These are phyloP conservation scores for Hysterium pulicare DNA, from an alignment of 2,329 filamentous ascomycete species.

Conservation along the genomic window DNA sequence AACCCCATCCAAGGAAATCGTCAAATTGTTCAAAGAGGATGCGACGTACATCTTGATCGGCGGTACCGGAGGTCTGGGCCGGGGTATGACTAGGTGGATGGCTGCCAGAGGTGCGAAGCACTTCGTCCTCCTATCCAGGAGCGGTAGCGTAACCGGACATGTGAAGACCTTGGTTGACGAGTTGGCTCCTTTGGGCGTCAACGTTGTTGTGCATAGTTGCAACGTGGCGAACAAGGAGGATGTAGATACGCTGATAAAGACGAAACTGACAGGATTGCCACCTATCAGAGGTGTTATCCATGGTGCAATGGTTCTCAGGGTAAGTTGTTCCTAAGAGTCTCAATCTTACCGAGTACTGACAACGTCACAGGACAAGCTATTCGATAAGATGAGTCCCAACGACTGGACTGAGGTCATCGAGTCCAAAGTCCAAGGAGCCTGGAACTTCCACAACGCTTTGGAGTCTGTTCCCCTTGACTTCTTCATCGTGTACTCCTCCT, in stretches of 20 bases:
- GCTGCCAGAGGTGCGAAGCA: constrained; percentile 19
- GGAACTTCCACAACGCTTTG: constrained; percentile 12
- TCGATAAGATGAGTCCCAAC: constrained; percentile 18
- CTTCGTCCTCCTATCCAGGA: constrained; percentile 21
- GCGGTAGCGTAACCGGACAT: constrained; percentile 10
- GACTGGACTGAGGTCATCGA: constrained; percentile 16
- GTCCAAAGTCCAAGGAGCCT: constrained; percentile 19
- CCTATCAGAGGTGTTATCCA: constrained; percentile 24
- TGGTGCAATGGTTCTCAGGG: constrained; percentile 26
- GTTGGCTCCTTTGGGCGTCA: constrained; percentile 11
- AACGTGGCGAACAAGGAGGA: constrained; percentile 14
- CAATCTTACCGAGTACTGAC: not conserved
- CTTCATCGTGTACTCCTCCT: constrained; percentile 38
- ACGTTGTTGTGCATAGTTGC: constrained; percentile 15
- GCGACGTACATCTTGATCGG: constrained; percentile 27
- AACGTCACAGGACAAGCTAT: constrained; percentile 13
- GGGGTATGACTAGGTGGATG: constrained; percentile 25
- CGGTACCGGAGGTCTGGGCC: constrained; percentile 26
- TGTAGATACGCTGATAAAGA: constrained; percentile 10
- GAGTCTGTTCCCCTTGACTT: constrained; percentile 29
- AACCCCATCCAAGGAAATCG: constrained; percentile 5
- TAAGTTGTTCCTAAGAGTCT: constrained; percentile 6
- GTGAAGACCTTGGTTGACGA: constrained; percentile 15
- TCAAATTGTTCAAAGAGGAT: constrained; percentile 10
- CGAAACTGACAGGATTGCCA: constrained; percentile 13